Evolutionary conservation across 495 filamentous ascomycete genomes (phyloP).

Genomic region (Annulohypoxylon nitens): DNA sequence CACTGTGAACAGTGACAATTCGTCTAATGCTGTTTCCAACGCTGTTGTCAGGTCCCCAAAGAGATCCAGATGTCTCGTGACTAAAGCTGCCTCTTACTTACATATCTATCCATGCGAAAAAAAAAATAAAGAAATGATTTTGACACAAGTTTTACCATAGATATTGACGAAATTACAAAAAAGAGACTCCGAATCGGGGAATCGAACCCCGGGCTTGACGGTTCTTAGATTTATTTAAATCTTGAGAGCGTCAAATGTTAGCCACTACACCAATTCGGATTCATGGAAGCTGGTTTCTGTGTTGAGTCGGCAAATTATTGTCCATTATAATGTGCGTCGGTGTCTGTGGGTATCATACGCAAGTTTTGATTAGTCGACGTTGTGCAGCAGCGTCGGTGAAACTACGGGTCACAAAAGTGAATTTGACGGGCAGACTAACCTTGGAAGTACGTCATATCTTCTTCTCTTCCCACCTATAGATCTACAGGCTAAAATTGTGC

Average conservation of each 20-base stretch:
- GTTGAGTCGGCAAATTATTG: not conserved
- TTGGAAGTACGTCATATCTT: not conserved
- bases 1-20: too few species aligned
- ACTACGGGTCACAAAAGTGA: not conserved
- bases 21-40: too few species aligned
- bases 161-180: not conserved
- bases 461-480: not conserved
- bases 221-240: constrained; percentile 1
- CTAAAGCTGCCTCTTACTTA: not conserved
- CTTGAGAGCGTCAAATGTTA: constrained; percentile 56
- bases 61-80: not conserved
- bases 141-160: not conserved
- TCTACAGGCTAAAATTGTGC: too few species aligned
- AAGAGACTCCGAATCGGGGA: constrained; percentile 54
- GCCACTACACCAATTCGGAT: constrained; percentile 56
- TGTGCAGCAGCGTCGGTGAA: constrained; percentile 4
- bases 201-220: constrained; percentile 57
- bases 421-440: not conserved
- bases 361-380: not conserved
- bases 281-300: not conserved
- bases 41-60: not conserved
- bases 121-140: not conserved
- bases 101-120: not conserved
- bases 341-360: not conserved
- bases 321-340: not conserved